A percentile compares a stretch with the other conserved stretches of the same genome.
These are phyloP conservation scores for Diaporthe humulicola DNA, from an alignment of 2,329 filamentous ascomycete genomes.

Conservation along the genomic window DNA sequence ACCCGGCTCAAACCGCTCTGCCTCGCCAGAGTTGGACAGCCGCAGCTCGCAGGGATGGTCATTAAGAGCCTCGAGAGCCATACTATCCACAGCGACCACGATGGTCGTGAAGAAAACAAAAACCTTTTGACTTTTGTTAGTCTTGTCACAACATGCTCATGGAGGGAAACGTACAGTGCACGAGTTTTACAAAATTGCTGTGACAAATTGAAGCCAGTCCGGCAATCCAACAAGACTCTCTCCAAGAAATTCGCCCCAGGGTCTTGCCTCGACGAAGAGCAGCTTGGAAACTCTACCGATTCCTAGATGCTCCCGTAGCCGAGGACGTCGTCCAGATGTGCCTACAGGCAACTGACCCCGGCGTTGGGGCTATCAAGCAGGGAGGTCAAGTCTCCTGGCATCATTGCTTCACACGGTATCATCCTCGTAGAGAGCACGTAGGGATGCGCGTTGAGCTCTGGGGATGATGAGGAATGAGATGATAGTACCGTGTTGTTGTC, in stretches of 20 bases:
- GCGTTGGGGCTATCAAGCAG: slow-evolving; percentile 63
- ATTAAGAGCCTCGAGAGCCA: background rate
- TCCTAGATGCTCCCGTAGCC: slow-evolving; percentile 42
- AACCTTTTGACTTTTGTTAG: background rate
- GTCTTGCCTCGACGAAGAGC: background rate
- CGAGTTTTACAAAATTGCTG: background rate
- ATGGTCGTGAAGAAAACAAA: background rate
- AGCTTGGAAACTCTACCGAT: background rate
- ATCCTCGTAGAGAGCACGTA: background rate
- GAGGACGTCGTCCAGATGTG: slow-evolving; percentile 44
- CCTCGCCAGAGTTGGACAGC: background rate
- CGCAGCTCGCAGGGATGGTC: background rate
- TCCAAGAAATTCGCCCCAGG: background rate
- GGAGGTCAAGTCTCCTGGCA: slow-evolving; percentile 30
- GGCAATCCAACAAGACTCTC: background rate
- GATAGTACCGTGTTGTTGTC: background rate
- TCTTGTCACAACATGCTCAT: background rate
- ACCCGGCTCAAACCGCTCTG: slow-evolving; percentile 13
- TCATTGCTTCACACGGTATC: slow-evolving; percentile 25
- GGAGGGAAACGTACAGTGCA: background rate
- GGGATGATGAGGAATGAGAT: background rate
- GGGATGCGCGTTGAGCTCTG: slow-evolving; percentile 16
- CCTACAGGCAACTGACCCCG: slow-evolving; percentile 56
- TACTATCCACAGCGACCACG: background rate
- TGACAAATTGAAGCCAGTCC: background rate